Evolutionary conservation across 345 rosid species (phyloP), one percentile per base, ranked within the genome.

Genomic region (Eucalyptus lansdowneana): DNA sequence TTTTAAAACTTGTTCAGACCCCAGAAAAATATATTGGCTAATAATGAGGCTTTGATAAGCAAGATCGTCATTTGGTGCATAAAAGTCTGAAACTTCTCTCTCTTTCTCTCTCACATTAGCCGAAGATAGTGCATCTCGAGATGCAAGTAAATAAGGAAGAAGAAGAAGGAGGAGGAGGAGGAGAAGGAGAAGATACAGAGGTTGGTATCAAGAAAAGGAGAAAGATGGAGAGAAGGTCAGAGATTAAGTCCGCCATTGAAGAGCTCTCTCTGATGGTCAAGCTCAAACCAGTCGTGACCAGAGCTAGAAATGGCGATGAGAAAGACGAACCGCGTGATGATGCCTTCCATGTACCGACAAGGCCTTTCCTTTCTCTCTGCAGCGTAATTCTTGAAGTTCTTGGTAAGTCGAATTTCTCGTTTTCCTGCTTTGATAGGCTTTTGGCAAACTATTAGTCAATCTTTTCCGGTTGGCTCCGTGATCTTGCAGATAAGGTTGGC

Each of bases 401-500:
- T 93, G 99, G 99, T 96, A 51, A 91, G 92, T 90, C 81, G 31
- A 15, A n/a, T 34, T 88, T 29, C 22, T 62, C 29, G 24, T 72
- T 10, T 54, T 11, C 40, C 42, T 89, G 29, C 50, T 4, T 15
- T 67, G 19, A 37, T 24, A 12, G 14, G 29, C 62, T 27, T 72
- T 14, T 15, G 42, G 9, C 12, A 51, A 83, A 25, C 37, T 11
- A 80, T 9, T 13, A 44, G 25, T 86, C 16, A 45, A 11, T 87
- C 21, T 15, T 87, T 51, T 15, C 7, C 51, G 19, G 34, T 34
- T 53, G 51, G 58, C 44, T 87, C 51, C 17, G 80, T 92, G 49
- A 31, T 67, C 88, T 89, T 95, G 93, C 94, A 98, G 99, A 98
- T 96, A 96, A 96, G 96, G 95, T 98, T 89, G 99, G 99, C 85